Conservation (phyloP, 305 asterid species). For the Fraxinus velutina region DNA sequence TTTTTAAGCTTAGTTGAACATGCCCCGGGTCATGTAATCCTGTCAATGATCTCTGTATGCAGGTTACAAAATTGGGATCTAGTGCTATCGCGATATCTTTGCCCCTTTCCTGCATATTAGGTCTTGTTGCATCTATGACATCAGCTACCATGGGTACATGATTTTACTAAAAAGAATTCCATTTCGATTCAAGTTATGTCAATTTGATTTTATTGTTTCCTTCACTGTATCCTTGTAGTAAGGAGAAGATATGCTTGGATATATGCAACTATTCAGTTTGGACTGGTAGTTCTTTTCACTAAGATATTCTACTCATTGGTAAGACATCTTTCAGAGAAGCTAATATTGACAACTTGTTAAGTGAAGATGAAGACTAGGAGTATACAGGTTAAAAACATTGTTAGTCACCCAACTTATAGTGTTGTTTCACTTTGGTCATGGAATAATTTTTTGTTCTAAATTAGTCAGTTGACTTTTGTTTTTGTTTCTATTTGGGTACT, state of each 20-base stretch:
- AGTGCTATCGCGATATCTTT: conserved; percentile 88
- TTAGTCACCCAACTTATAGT: not conserved
- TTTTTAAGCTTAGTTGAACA: not conserved
- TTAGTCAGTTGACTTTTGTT: not conserved
- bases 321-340: conserved; percentile 28
- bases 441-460: not conserved
- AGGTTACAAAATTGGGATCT: conserved; percentile 80
- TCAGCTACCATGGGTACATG: conserved; percentile 84
- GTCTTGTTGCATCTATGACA: conserved; percentile 96
- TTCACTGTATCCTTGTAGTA: conserved; percentile 35
- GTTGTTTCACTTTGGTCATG: not conserved
- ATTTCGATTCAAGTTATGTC: not conserved
- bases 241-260: conserved; percentile 75
- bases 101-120: conserved; percentile 89
- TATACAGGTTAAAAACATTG: not conserved
- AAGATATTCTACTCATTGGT: conserved; percentile 81
- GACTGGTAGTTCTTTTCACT: conserved; percentile 73
- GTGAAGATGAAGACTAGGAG: not conserved
- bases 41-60: conserved; percentile 17
- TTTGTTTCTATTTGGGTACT: not conserved
- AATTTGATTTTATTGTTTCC: not conserved
- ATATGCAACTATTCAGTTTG: conserved; percentile 71
- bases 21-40: not conserved
- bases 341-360: not conserved
- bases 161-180: conserved; percentile 10